A percentile compares a stretch with the other conserved stretches of the same genome.
These are phyloP conservation scores for Metarhizium rileyi DNA, from an alignment of 2,329 filamentous ascomycete species.

Conservation along the genomic window DNA sequence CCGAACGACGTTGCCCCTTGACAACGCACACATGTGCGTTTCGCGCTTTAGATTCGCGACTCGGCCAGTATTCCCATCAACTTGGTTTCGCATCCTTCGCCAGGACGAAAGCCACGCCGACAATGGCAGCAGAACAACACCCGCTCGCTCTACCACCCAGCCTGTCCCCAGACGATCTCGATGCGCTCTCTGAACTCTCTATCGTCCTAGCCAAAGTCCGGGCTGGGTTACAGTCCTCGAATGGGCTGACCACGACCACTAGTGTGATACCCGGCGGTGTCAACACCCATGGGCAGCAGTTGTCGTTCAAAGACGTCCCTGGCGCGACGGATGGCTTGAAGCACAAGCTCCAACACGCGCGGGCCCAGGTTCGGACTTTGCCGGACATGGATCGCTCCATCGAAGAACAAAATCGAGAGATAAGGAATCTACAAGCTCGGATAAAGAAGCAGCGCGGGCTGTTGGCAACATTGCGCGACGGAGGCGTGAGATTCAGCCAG, in stretches of 20 bases:
- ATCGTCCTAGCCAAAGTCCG: constrained; percentile 68
- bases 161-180: constrained; percentile 73
- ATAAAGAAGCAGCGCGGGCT: constrained; percentile 53
- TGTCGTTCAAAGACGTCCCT: constrained; percentile 63
- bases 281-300: constrained; percentile 25
- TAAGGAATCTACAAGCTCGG: constrained; percentile 52
- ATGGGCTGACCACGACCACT: constrained; percentile 28
- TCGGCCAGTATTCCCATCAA: background rate
- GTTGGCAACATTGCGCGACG: constrained; percentile 43
- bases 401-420: constrained; percentile 63
- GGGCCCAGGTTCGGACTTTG: constrained; percentile 52
- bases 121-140: constrained; percentile 26
- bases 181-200: constrained; percentile 74
- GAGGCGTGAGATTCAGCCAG: constrained; percentile 25
- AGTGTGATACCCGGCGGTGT: constrained; percentile 27
- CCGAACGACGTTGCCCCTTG: background rate
- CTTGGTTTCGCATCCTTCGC: background rate
- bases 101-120: background rate
- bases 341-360: constrained; percentile 73
- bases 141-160: constrained; percentile 47
- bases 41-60: background rate
- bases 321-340: constrained; percentile 70
- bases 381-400: constrained; percentile 60
- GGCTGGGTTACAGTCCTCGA: constrained; percentile 31
- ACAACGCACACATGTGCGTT: background rate